Evolutionary conservation across 306 rosid genomes (phyloP), one percentile per base, ranked within the genome.

Genomic region (Ochetophila trinervis): DNA sequence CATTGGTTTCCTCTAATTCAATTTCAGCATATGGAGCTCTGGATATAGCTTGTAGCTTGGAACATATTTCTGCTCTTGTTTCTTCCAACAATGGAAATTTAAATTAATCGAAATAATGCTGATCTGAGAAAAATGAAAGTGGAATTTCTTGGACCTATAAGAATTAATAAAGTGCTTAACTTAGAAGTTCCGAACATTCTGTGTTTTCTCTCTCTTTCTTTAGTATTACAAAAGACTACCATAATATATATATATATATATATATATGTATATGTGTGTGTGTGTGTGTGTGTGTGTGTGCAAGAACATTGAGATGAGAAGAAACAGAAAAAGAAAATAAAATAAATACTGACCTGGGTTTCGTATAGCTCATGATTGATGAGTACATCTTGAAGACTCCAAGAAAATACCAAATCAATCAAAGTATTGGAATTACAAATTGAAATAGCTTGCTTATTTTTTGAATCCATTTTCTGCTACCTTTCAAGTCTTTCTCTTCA

Each of bases 31-130:
- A 83, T 51, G 88, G 88, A 0, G 84, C 76, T 67, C 52, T 51
- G 2, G 70, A 69, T 20, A 86, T 61, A 24, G 69, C 54, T 30
- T 78, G 80, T 82, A 84, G 62, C 24, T 79, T 77, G 2, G 80
- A 74, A 34, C 69, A 63, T 6, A 87, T 22, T 4, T 62, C 67
- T 0, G 87, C 82, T 51, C 91, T 57, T 8, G 88, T 80, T 62
- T 88, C 95, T 36, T 88, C 87, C 75, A 88, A 36, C 36, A 88
- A 61, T 0, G 85, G 95, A 75, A 76, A 60, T 34, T 63, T 12
- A 49, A 61, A 76, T 6, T 82, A 85, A 2, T 19, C 61, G 36
- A 78, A 72, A 66, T 85, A 87, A 13, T 74, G 79, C 13, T 57
- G 23, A 59, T 68, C 65, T 0, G 85, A 80, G 0, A 17, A 18